Percentiles rank a stretch among this genome's conserved stretches.
Evolutionary conservation across 192 early-diverging fungal species (phyloP).

Genomic region (Coemansia sp.): DNA sequence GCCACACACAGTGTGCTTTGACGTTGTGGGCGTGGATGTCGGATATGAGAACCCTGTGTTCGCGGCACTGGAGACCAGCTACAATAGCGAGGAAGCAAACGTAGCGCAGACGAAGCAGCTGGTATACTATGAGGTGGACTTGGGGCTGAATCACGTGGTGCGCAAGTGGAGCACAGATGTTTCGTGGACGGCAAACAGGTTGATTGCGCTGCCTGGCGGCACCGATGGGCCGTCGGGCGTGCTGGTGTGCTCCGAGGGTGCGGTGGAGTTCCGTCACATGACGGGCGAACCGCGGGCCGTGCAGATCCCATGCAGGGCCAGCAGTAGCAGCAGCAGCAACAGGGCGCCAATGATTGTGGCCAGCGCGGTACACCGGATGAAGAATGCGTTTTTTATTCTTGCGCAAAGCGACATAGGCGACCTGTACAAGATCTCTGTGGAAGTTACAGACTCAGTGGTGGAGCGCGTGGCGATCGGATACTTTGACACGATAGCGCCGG

Average conservation of each 20-base stretch:
- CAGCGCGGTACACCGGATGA: constrained; percentile 88
- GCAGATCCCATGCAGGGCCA: constrained; percentile 78
- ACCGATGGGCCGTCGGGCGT: constrained; percentile 96
- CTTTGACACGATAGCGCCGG: constrained; percentile 86
- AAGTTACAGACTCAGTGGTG: constrained; percentile 60
- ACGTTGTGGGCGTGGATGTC: constrained; percentile 90
- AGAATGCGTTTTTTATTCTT: constrained; percentile 86
- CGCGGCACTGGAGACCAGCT: constrained; percentile 88
- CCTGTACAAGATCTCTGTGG: constrained; percentile 90
- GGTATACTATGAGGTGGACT: constrained; percentile 95
- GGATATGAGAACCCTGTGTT: constrained; percentile 99
- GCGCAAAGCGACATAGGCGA: constrained; percentile 92
- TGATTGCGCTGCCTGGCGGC: constrained; percentile 80
- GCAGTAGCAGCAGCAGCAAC: constrained; percentile 46
- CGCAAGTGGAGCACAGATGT: constrained; percentile 92
- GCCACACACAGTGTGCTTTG: constrained; percentile 73
- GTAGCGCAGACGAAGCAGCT: constrained; percentile 68
- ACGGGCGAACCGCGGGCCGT: constrained; percentile 59
- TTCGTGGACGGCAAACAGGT: constrained; percentile 70
- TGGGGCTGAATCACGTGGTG: constrained; percentile 98
- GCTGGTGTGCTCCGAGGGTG: constrained; percentile 90
- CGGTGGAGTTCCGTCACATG: constrained; percentile 85
- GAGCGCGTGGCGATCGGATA: constrained; percentile 84
- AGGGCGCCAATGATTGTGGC: constrained; percentile 80
- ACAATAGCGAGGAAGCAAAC: constrained; percentile 63